Base-by-base conservation (phyloP, 2,329 filamentous ascomycete genomes). In the Arthroderma sp. region DNA sequence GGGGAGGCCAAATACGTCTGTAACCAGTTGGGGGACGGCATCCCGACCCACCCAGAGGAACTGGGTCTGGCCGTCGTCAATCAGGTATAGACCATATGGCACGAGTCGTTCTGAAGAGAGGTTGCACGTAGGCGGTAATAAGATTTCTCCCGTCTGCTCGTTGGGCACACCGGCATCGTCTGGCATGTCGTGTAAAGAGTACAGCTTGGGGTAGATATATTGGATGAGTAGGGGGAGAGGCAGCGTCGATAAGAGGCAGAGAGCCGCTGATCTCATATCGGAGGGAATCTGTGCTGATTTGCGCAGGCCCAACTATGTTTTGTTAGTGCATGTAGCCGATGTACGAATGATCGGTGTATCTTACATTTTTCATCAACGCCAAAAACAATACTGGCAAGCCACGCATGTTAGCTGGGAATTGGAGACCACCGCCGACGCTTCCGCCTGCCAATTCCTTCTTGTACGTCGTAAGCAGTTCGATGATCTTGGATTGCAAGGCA, bases 11-110 rank as follows among this genome's bases (percentile, higher is more conserved):
- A 98, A 98, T 4, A 96, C 89, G 56, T 98, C 91, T 43, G 75
- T 66, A 36, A 96, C 71, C 30, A 98, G 74, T 59, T 94, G 86
- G 1, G 87, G 86, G 29, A 98, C 86, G 1, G 89, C 83, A 54
- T 98, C 89, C 32, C 88, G 80, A 9, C 91, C 91, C 15, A 96
- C 75, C 91, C 91, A 98, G 40, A 98, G 68, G 74, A 98, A 98
- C 62, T 98, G 91, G 4, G 86, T 95, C 65, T 95, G 89, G 2
- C 88, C 88, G 58, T 98, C 91, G 56, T 98, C 91, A 56, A 98
- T 91, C 47, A 98, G 75, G 65, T 98, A 98, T 11, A 98, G 70
- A 29, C 91, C 91, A 59, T 93, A 94, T 0, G 87, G 77, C 3
- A 86, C 85, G 41, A 98, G 76, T 39, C 83, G 78, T 63, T 89